Conservation (phyloP, 139 green algal genomes). For the Astrephomene gubernaculifera region DNA sequence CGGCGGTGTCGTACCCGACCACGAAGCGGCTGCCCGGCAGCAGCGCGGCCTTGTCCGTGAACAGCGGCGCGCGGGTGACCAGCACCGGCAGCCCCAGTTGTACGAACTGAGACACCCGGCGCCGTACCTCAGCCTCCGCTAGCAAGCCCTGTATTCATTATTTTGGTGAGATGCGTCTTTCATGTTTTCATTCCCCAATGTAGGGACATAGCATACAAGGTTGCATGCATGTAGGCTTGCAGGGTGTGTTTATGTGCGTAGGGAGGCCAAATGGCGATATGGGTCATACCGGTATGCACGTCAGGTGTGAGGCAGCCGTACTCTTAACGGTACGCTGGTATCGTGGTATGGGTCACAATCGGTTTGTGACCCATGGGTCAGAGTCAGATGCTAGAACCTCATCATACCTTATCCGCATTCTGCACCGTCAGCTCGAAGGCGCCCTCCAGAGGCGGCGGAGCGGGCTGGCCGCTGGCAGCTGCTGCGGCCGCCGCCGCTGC, state of each 20-base stretch:
- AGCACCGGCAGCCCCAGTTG: slow-evolving; percentile 72
- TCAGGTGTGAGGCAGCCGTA: too few species aligned
- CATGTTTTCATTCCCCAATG: too few species aligned
- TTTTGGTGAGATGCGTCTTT: too few species aligned
- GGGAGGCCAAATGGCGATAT: too few species aligned
- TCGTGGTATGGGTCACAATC: not conserved
- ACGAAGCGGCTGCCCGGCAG: slow-evolving; percentile 79
- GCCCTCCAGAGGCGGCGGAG: slow-evolving; percentile 37
- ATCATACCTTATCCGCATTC: slow-evolving; percentile 91
- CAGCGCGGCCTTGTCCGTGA: slow-evolving; percentile 82
- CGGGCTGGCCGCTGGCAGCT: not conserved
- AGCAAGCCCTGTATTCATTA: slow-evolving; percentile 78
- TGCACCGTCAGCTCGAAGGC: slow-evolving; percentile 87
- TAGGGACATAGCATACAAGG: too few species aligned
- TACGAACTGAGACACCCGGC: slow-evolving; percentile 83
- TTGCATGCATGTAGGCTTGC: too few species aligned
- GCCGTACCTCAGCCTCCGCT: slow-evolving; percentile 62
- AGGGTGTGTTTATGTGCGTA: too few species aligned
- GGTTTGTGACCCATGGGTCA: not conserved
- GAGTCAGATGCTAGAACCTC: not conserved
- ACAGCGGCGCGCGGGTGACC: slow-evolving; percentile 81
- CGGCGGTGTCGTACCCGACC: slow-evolving; percentile 83
- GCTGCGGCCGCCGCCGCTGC: slow-evolving; percentile 4
- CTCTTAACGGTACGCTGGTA: not conserved
- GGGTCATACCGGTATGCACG: too few species aligned